Base-by-base conservation (phyloP, 139 green algal species). In the Asterochloris erici region DNA sequence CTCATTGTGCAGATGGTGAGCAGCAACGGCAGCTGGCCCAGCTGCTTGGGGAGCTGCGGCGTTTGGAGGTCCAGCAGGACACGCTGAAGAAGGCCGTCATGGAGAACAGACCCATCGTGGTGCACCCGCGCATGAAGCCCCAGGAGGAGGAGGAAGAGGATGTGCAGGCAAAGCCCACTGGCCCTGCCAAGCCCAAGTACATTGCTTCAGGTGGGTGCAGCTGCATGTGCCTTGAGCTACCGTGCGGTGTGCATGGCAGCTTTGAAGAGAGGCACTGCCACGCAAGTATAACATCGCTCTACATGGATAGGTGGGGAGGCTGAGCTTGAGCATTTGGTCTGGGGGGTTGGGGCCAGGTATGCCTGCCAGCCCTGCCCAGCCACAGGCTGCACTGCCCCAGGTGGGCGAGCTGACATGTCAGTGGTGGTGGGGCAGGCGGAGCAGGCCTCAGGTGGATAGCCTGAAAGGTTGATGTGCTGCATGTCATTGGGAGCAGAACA, bases 1-100 rank as follows among this genome's bases (percentile, higher is more conserved):
- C 38, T 6, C 6, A 54, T 54, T 54, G 38, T 54, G 38, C 38
- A 54, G 38, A 54, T 54, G 38, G 4, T 54, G 38, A 54, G 4
- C 38, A 54, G 38, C 38, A 54, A 54, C 38, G 38, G 38, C 54
- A 69, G 68, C 63, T 85, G 82, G 19, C 73, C 13, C 24, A 71
- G 77, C 68, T 86, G 76, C 47, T 83, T 63, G 83, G 27, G 0
- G 83, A 86, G 83, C 83, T 86, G 28, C 28, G 78, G 62, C 69
- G 83, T 13, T 73, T 86, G 16, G 70, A 83, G 78, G 62, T 26
- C 12, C 83, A 86, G 63, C 77, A 86, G 71, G 15, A 64, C 10
- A 71, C 63, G 63, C 77, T 86, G 21, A 68, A 81, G 71, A 26
- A 62, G 64, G 83, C 83, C 13, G 78, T 86, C 27, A 26, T 71